Percentiles rank a stretch among this genome's conserved stretches.
phyloP scores from a whole-genome alignment of 768 basidiomycete species.

The Pleurotus tuber-regium region DNA sequence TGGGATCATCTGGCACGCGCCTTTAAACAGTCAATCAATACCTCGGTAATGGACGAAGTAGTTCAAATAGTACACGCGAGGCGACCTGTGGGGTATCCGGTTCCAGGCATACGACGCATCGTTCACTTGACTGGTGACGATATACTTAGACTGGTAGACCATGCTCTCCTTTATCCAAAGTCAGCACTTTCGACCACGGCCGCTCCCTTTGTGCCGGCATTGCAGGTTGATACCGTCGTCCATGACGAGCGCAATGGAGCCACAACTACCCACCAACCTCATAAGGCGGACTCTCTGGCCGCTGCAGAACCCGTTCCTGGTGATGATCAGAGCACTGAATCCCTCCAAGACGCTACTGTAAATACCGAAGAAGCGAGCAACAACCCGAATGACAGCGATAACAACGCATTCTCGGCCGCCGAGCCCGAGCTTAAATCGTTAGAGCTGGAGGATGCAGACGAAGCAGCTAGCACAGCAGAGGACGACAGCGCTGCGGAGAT shows the following conservation, averaged over 20 bases:
- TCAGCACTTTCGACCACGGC: not conserved
- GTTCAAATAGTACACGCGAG: constrained; percentile 21
- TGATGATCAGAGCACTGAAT: too few species aligned
- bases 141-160: constrained; percentile 6
- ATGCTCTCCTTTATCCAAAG: not conserved
- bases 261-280: not conserved
- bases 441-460: not conserved
- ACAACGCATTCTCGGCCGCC: not conserved
- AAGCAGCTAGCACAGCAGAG: not conserved
- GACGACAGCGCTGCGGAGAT: not conserved
- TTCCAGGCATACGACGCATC: constrained; percentile 12
- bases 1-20: constrained; percentile 26
- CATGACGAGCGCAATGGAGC: too few species aligned
- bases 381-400: too few species aligned
- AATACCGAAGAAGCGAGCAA: too few species aligned
- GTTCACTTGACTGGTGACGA: constrained; percentile 13
- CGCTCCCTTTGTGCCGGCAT: constrained; percentile 8
- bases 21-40: constrained; percentile 16
- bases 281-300: not conserved
- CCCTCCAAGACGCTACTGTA: too few species aligned
- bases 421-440: not conserved
- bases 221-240: too few species aligned
- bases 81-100: not conserved
- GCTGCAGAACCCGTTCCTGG: too few species aligned
- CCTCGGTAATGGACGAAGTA: constrained; percentile 23